Base-by-base conservation (phyloP, 1,139 yeast genomes). In the Yamadazyma sp. region DNA sequence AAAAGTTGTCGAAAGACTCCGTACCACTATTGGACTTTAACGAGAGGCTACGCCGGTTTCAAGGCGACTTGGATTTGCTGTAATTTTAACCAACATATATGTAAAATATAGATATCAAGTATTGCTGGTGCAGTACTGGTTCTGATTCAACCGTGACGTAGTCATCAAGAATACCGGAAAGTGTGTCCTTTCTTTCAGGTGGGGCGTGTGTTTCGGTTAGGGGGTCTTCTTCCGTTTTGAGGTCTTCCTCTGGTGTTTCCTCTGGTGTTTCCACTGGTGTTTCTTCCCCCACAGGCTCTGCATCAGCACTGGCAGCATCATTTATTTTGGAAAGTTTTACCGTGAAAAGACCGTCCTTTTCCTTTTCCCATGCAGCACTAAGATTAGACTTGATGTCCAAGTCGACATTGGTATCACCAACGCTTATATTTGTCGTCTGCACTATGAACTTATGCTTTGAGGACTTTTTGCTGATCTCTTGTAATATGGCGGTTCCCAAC, bases 351-450 rank as follows among this genome's bases (percentile, higher is more conserved):
- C 76, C 76, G 46, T 70, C 76, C 37, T 53, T 64, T 7, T 53
- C 56, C 5, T 52, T 37, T 34, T 70, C 74, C 76, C 76, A 70
- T 2, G 60, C 57, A 1, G 73, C 68, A 7, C 64, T 68, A 40
- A 67, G 57, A 18, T 54, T 54, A 2, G 70, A 47, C 4, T 39
- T 31, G 12, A 66, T 46, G 12, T 42, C 43, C 33, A 61, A 41
- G 22, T 59, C 54, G 3, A 50, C 39, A 26, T 50, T 44, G n/a
- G 43, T 34, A 21, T 48, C 50, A 6, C 43, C 45, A 2, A 49
- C 37, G n/a, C 31, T 35, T 5, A 63, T 40, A 10, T 44, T 46
- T 5, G 68, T 60, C 21, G 52, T 47, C 38, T 62, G 65, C 11
- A 63, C 60, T 34, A 67, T 45, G 44, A 62, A 64, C 49, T 65